Evolutionary conservation across 2,329 filamentous ascomycete genomes (phyloP).

Genomic region (Colletotrichum incanum): DNA sequence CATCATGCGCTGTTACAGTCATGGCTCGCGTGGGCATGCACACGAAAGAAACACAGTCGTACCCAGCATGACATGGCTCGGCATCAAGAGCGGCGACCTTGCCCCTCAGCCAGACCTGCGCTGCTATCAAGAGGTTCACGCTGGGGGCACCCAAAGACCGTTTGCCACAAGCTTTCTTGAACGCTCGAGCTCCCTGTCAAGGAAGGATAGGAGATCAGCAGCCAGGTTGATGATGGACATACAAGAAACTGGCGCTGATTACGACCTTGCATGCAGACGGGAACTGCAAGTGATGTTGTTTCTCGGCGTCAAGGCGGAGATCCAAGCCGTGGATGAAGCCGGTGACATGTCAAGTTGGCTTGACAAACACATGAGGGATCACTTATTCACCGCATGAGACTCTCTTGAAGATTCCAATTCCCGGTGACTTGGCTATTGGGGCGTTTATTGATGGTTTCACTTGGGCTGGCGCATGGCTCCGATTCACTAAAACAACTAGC

Average conservation of each 20-base stretch:
- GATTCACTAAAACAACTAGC: not conserved
- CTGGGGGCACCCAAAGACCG: not conserved
- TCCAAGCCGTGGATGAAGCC: slow-evolving; percentile 76
- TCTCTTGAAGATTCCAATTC: no score
- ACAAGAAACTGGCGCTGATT: slow-evolving; percentile 47
- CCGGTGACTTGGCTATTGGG: not conserved
- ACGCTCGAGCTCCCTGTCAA: slow-evolving; percentile 57
- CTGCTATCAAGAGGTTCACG: not conserved
- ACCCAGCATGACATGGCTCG: slow-evolving; percentile 75
- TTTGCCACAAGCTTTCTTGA: not conserved
- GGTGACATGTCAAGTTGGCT: slow-evolving; percentile 68
- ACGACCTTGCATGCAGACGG: slow-evolving; percentile 57
- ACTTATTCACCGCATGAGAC: not conserved
- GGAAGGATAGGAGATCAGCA: slow-evolving; percentile 73
- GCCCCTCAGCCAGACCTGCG: slow-evolving; percentile 26
- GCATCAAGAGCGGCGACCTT: slow-evolving; percentile 66
- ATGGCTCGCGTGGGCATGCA: slow-evolving; percentile 74
- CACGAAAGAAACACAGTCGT: slow-evolving; percentile 71
- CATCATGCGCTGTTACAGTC: slow-evolving; percentile 82
- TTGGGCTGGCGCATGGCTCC: slow-evolving; percentile 12
- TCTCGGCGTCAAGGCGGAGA: slow-evolving; percentile 83
- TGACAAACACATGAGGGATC: slow-evolving; percentile 55
- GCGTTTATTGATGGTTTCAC: not conserved
- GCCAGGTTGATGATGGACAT: slow-evolving; percentile 65
- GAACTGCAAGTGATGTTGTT: slow-evolving; percentile 83